Percentiles rank a stretch among this genome's conserved stretches.
Evolutionary conservation across 139 green algal species (phyloP).

Genomic region (Picochlorum sp.): DNA sequence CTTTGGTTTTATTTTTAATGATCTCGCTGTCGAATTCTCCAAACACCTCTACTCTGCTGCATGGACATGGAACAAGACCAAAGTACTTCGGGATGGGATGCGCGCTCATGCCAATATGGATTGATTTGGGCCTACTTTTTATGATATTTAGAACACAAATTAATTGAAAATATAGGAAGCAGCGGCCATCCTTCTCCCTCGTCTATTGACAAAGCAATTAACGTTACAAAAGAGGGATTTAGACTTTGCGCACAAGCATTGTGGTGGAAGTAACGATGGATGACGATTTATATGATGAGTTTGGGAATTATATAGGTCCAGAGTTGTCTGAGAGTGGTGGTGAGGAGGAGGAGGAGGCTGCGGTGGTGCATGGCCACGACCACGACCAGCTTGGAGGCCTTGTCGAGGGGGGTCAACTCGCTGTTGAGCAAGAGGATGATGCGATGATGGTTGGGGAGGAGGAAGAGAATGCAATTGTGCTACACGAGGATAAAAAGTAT

Average conservation of each 20-base stretch:
- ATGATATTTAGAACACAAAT: no score
- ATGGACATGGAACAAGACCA: no score
- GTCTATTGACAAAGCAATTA: neutral
- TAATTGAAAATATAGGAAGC: no score
- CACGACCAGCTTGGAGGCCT: neutral
- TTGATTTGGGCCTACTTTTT: no score
- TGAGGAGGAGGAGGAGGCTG: neutral
- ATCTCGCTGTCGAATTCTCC: no score
- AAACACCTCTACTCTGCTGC: no score
- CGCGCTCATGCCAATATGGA: no score
- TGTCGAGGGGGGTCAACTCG: neutral
- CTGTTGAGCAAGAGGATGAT: conserved; percentile 17
- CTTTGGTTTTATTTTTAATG: neutral
- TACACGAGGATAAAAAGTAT: conserved; percentile 99
- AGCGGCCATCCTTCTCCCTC: no score
- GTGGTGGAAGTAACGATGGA: conserved; percentile 26
- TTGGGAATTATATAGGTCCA: conserved; percentile 97
- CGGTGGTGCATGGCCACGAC: neutral
- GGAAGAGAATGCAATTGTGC: conserved; percentile 38
- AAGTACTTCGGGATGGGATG: no score
- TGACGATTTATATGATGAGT: conserved; percentile 91
- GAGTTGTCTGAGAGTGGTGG: conserved; percentile 70
- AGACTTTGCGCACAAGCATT: neutral
- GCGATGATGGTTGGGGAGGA: conserved; percentile 34
- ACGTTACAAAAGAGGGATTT: neutral